Base-by-base conservation (phyloP, 108 stramenopile species). In the Skeletonema grethae region DNA sequence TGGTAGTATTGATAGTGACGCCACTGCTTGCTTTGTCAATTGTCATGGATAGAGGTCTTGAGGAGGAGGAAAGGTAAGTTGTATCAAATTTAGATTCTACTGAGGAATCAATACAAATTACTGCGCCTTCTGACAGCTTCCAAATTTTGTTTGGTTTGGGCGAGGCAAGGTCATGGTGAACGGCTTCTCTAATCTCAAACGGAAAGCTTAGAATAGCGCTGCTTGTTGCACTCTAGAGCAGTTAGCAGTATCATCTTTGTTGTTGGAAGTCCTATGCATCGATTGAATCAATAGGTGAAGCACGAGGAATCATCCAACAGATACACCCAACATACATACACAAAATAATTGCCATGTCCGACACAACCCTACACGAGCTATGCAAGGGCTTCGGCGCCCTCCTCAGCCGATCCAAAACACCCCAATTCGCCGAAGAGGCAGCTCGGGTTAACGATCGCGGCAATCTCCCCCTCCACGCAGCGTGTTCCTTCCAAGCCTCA, bases 361-460 rank as follows among this genome's bases (percentile, higher is more conserved):
- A 95, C 68, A 92, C 91, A 9, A 90, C 84, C n/a, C 74, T 95
- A 18, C 94, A 95, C 58, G 90, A 91, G 34, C 71, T 95, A 28
- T 95, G 94, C 74, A 95, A 95, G 71, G 94, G 94, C 2, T 95
- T 91, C 73, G 94, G 91, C 20, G 94, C 94, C 55, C 76, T 95
- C 8, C 66, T 95, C 30, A 88, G 87, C 65, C 91, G 94, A 11
- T 65, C 57, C 25, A 53, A 95, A 88, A 83, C 89, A 56, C 91
- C 94, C 2, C 87, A 87, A 55, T 95, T 95, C 74, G 87, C 90
- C 8, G 91, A 95, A 69, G 94, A 95, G 83, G 90, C 94, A 11
- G 78, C 91, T 57, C 88, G 89, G 15, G 73, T 89, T 50, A 92
- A 95, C 73, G 94, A 95, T 11, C 90, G 94, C 16, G 94, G 91